These are phyloP conservation scores for Botrytis sinoallii DNA, from an alignment of 2,329 filamentous ascomycete species.

Conservation along the genomic window DNA sequence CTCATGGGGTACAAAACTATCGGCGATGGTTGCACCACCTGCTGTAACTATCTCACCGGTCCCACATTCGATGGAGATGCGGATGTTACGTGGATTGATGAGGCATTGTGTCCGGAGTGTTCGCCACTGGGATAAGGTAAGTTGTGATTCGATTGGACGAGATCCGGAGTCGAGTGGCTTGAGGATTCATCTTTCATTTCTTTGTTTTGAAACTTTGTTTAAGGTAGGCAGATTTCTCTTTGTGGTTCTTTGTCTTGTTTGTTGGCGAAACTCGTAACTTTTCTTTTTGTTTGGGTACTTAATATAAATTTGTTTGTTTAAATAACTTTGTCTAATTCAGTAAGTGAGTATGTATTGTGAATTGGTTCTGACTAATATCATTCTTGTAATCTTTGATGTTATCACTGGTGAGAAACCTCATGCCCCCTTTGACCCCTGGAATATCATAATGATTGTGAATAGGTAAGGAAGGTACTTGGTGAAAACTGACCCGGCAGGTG, in stretches of 20 bases:
- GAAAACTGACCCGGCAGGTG: rapidly evolving
- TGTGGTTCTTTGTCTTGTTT: background rate
- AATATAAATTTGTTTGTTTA: background rate
- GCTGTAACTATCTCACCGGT: background rate
- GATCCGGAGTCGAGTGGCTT: background rate
- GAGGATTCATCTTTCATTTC: background rate
- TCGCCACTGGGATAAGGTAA: background rate
- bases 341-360: background rate
- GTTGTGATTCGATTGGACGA: background rate
- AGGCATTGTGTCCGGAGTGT: background rate
- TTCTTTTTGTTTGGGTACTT: background rate
- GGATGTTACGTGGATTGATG: background rate
- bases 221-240: background rate
- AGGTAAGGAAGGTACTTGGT: background rate
- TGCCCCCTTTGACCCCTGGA: background rate
- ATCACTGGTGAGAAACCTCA: background rate
- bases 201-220: background rate
- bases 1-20: background rate
- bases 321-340: background rate
- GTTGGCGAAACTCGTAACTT: background rate
- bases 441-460: background rate
- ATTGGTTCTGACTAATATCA: background rate
- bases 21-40: background rate
- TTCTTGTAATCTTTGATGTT: background rate
- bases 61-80: background rate